Conservation (phyloP, 2,329 filamentous ascomycete species). For the Fusarium lyarnte region DNA sequence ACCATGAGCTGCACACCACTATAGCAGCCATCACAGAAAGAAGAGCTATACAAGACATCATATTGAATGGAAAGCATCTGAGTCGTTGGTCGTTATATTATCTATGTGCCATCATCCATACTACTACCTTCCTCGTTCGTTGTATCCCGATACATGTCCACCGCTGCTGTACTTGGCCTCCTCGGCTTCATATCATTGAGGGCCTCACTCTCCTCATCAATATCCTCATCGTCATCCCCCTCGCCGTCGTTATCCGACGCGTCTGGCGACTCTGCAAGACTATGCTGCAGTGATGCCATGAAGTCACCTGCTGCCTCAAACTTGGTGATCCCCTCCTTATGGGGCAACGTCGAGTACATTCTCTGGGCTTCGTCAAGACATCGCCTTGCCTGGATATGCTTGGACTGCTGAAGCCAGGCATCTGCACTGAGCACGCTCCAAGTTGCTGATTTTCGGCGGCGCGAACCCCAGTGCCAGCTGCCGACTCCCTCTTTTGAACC, state of each 20-base stretch:
- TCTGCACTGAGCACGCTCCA: constrained; percentile 89
- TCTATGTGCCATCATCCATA: constrained; percentile 39
- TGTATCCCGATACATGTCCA: constrained; percentile 56
- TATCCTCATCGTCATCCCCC: constrained; percentile 55
- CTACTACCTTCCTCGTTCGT: constrained; percentile 28
- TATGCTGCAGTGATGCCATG: constrained; percentile 61
- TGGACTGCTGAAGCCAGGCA: constrained; percentile 81
- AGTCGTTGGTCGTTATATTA: constrained; percentile 48
- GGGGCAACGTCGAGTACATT: constrained; percentile 62
- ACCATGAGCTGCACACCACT: not conserved
- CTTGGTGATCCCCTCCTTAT: constrained; percentile 61
- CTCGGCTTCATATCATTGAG: constrained; percentile 61
- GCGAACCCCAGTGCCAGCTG: constrained; percentile 72
- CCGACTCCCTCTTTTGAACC: constrained; percentile 75
- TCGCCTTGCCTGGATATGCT: constrained; percentile 79
- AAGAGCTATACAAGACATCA: not conserved
- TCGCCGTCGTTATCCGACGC: constrained; percentile 47
- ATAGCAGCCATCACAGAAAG: not conserved
- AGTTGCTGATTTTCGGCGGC: constrained; percentile 85
- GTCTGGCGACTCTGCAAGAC: constrained; percentile 59
- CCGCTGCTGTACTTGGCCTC: constrained; percentile 64
- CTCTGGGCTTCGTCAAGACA: constrained; percentile 76
- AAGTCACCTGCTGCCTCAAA: constrained; percentile 63
- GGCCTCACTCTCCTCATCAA: constrained; percentile 66
- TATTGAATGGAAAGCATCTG: not conserved